Conservation (phyloP, 805 yeast species). For the Kluyveromyces nonfermentans region DNA sequence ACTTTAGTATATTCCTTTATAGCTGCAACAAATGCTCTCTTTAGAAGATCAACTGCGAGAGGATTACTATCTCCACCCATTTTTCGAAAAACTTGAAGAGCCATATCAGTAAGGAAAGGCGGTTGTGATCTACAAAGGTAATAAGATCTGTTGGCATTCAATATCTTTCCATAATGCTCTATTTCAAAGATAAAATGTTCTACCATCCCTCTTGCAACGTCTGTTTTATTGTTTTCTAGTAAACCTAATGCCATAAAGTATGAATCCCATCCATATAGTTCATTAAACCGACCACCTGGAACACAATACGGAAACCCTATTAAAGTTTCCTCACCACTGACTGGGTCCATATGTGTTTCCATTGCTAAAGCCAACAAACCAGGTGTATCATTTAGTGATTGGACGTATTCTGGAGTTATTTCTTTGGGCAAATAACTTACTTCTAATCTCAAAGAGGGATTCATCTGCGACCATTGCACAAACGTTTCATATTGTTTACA, state of each 20-base stretch:
- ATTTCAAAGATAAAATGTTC: constrained; percentile 89
- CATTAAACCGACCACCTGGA: constrained; percentile 97
- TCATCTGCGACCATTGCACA: constrained; percentile 38
- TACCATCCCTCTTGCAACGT: constrained; percentile 81
- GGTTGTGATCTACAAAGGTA: constrained; percentile 92
- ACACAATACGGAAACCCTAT: constrained; percentile 81
- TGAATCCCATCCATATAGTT: constrained; percentile 96
- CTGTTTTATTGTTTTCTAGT: constrained; percentile 52
- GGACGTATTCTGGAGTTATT: constrained; percentile 69
- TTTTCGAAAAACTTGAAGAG: constrained; percentile 54
- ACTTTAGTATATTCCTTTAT: constrained; percentile 76
- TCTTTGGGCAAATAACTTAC: constrained; percentile 68
- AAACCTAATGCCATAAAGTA: constrained; percentile 86
- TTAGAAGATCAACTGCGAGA: constrained; percentile 50
- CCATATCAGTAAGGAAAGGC: constrained; percentile 93
- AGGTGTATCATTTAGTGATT: constrained; percentile 70
- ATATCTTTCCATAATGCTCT: constrained; percentile 79
- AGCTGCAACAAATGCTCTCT: constrained; percentile 63
- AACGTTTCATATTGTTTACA: constrained; percentile 68
- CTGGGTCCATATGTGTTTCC: constrained; percentile 42
- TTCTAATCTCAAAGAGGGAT: constrained; percentile 53
- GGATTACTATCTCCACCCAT: constrained; percentile 40
- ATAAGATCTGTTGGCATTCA: constrained; percentile 90
- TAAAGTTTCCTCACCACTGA: constrained; percentile 39
- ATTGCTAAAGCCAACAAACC: constrained; percentile 81